Percentiles rank a stretch among this genome's conserved stretches.
These are phyloP conservation scores for Hypholoma fasciculare DNA, from an alignment of 768 basidiomycete genomes.

Conservation along the genomic window DNA sequence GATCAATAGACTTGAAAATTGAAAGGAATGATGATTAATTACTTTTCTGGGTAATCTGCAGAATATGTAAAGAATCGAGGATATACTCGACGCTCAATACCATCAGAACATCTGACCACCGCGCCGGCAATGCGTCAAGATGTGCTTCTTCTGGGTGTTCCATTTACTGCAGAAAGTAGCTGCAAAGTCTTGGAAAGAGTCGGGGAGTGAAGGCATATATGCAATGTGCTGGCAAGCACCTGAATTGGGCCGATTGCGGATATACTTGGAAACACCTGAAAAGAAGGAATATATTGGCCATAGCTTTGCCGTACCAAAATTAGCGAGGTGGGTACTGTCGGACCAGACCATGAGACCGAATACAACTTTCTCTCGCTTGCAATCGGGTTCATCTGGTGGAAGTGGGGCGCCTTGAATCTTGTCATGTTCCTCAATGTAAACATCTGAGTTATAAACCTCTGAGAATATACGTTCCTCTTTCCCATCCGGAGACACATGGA, in stretches of 20 bases:
- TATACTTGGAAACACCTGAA: slow-evolving; percentile 42
- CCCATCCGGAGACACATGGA: slow-evolving; percentile 6
- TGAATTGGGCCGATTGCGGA: slow-evolving; percentile 24
- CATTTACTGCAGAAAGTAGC: slow-evolving; percentile 9
- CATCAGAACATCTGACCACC: slow-evolving; percentile 31
- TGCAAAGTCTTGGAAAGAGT: slow-evolving; percentile 25
- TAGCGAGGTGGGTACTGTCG: slow-evolving; percentile 23
- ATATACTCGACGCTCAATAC: slow-evolving; percentile 28
- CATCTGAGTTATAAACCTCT: slow-evolving; percentile 30
- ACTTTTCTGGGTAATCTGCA: slow-evolving; percentile 45
- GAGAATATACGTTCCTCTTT: slow-evolving; percentile 14
- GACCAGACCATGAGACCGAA: slow-evolving; percentile 27
- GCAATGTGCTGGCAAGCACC: slow-evolving; percentile 38
- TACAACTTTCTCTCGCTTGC: slow-evolving; percentile 22
- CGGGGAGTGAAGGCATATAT: slow-evolving; percentile 39
- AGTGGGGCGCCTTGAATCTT: slow-evolving; percentile 9
- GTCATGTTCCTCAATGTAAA: slow-evolving; percentile 25
- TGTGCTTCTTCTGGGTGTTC: slow-evolving; percentile 12
- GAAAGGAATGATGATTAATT: slow-evolving; percentile 1
- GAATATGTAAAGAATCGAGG: slow-evolving; percentile 34
- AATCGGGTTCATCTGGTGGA: slow-evolving; percentile 4
- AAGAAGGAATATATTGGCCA: slow-evolving; percentile 43
- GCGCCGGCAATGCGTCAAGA: slow-evolving; percentile 23
- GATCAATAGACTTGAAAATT: slow-evolving; percentile 13
- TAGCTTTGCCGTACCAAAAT: slow-evolving; percentile 29